These are phyloP conservation scores for Russula abietina DNA, from an alignment of 768 basidiomycete genomes.

Conservation along the genomic window DNA sequence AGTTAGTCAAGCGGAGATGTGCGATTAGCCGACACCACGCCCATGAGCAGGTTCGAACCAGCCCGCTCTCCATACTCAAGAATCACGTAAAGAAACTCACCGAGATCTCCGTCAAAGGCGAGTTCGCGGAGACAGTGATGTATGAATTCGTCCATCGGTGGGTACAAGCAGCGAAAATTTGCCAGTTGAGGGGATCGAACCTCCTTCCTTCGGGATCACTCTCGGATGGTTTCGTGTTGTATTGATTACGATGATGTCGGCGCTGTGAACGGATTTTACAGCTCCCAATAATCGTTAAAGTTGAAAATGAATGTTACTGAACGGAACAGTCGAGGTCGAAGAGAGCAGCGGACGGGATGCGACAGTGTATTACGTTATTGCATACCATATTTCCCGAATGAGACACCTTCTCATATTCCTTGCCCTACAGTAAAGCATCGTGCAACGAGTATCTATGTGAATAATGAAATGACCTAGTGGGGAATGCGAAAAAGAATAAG, in stretches of 20 bases:
- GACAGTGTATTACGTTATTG: conserved; percentile 8
- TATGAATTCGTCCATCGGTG: conserved; percentile 74
- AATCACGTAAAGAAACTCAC: conserved; percentile 43
- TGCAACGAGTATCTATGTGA: conserved; percentile 7
- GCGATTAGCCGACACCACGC: neutral
- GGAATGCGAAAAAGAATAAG: conserved; percentile 27
- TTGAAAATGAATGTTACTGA: neutral
- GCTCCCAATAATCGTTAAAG: neutral
- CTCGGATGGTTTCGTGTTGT: neutral
- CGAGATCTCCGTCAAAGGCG: conserved; percentile 85
- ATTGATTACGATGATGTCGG: neutral
- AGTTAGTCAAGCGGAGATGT: conserved; percentile 14
- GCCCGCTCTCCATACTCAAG: conserved; percentile 1
- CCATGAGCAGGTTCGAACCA: conserved; percentile 23
- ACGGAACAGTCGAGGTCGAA: neutral
- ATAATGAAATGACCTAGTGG: neutral
- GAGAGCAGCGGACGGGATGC: too few species aligned
- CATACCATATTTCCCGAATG: neutral
- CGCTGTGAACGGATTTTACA: neutral
- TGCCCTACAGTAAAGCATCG: neutral
- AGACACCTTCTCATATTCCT: neutral
- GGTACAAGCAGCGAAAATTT: neutral
- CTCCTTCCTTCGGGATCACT: neutral
- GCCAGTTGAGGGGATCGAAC: conserved; percentile 17
- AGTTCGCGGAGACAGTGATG: conserved; percentile 81